phyloP scores from a whole-genome alignment of 2,329 filamentous ascomycete species.

The Ophiostoma tasmaniense region DNA sequence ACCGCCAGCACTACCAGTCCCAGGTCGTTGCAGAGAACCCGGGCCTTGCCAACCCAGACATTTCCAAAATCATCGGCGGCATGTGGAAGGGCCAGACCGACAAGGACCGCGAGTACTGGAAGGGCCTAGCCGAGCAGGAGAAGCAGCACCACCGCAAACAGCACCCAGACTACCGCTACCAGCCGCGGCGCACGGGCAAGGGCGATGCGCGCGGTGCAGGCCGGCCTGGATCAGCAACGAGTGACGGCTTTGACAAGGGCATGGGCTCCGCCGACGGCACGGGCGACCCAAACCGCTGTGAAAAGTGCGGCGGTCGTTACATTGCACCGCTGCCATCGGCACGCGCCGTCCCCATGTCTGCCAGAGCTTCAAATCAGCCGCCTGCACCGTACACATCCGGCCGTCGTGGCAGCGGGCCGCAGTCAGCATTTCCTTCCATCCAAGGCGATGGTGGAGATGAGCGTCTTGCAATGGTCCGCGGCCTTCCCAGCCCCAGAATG shows the following conservation, averaged over 20 bases:
- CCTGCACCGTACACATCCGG: neutral
- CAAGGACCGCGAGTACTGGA: conserved; percentile 77
- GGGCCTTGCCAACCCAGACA: conserved; percentile 88
- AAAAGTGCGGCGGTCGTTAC: conserved; percentile 62
- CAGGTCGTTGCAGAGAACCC: conserved; percentile 73
- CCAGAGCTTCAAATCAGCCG: neutral
- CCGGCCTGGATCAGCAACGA: neutral
- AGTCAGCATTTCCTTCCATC: neutral
- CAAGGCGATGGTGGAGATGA: neutral
- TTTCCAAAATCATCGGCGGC: conserved; percentile 92
- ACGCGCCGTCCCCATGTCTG: conserved; percentile 10
- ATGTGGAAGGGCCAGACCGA: conserved; percentile 76
- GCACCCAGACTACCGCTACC: conserved; percentile 91
- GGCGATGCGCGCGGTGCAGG: conserved; percentile 14
- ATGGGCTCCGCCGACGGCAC: conserved; percentile 17
- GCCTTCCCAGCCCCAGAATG: neutral
- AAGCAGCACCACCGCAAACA: conserved; percentile 81
- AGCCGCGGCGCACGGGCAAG: conserved; percentile 61
- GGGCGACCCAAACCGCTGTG: conserved; percentile 46
- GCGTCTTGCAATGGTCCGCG: neutral
- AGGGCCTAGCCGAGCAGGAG: conserved; percentile 82
- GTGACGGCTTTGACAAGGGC: conserved; percentile 20
- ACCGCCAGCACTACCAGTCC: conserved; percentile 85
- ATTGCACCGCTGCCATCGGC: conserved; percentile 54
- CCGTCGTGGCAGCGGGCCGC: neutral